These are phyloP conservation scores for Hemileia vastatrix DNA, from an alignment of 1,284 basidiomycete species.

Conservation along the genomic window DNA sequence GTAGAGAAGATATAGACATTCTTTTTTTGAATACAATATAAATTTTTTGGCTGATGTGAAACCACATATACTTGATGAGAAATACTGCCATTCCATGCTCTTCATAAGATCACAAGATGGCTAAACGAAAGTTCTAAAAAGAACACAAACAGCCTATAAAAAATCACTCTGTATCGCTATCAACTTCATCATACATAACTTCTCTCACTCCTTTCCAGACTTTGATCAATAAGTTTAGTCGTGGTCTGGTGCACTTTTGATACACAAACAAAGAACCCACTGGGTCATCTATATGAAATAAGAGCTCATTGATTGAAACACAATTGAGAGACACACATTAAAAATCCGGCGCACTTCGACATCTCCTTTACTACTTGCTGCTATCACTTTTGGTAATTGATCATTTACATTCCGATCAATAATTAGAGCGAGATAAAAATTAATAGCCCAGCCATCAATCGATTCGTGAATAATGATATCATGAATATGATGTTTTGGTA, in stretches of 20 bases:
- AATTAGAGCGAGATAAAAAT: slow-evolving; percentile 16
- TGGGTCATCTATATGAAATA: not conserved
- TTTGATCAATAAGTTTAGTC: not conserved
- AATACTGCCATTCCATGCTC: too few species aligned
- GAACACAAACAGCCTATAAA: too few species aligned
- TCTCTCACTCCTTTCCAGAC: slow-evolving; percentile 21
- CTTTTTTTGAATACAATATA: too few species aligned
- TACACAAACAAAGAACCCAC: slow-evolving; percentile 9
- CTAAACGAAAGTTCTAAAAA: too few species aligned
- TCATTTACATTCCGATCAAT: not conserved
- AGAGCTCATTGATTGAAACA: not conserved
- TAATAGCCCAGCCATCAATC: slow-evolving; percentile 16
- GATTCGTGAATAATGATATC: slow-evolving; percentile 22
- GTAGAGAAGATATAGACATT: too few species aligned
- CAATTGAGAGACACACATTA: not conserved
- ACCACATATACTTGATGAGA: too few species aligned
- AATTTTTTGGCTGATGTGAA: too few species aligned
- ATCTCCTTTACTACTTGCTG: too few species aligned
- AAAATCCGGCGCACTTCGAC: not conserved
- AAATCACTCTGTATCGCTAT: too few species aligned
- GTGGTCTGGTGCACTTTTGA: too few species aligned
- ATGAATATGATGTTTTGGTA: slow-evolving; percentile 7
- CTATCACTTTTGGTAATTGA: too few species aligned
- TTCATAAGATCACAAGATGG: too few species aligned
- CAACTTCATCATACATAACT: slow-evolving; percentile 2